These are phyloP conservation scores for Coemansia sp. DNA, from an alignment of 192 early-diverging fungal species.

Conservation along the genomic window DNA sequence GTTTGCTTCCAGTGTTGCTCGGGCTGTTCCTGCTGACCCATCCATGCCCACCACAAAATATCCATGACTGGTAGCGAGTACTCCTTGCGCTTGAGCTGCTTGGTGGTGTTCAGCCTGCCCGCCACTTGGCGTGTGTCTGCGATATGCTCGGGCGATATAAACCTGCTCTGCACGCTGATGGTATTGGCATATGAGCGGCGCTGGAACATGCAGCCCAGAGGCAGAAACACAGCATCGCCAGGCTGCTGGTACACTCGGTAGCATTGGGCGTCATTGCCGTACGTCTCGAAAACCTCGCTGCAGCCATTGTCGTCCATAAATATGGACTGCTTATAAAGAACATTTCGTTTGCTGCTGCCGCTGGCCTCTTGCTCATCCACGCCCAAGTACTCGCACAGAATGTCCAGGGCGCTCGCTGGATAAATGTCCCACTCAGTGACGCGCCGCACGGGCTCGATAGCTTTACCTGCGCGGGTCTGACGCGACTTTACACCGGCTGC, in stretches of 20 bases:
- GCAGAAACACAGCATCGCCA: conserved; percentile 77
- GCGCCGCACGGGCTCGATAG: background rate
- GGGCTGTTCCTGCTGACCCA: conserved; percentile 16
- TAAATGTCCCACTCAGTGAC: conserved; percentile 72
- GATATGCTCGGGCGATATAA: conserved; percentile 61
- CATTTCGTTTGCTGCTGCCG: conserved; percentile 9
- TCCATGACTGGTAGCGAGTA: conserved; percentile 45
- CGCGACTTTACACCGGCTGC: background rate
- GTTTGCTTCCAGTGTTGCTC: background rate
- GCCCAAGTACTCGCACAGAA: conserved; percentile 42
- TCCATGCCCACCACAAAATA: conserved; percentile 50
- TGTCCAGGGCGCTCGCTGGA: conserved; percentile 32
- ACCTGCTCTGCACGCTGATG: conserved; percentile 67
- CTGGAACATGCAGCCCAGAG: conserved; percentile 73
- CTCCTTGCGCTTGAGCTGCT: conserved; percentile 20
- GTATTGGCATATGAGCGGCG: conserved; percentile 62
- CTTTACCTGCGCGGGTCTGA: background rate
- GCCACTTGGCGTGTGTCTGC: conserved; percentile 22
- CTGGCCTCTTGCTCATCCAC: conserved; percentile 7
- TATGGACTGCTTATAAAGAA: conserved; percentile 4
- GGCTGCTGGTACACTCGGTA: conserved; percentile 66
- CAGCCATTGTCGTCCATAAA: conserved; percentile 17
- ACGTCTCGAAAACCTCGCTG: conserved; percentile 39
- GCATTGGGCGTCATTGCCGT: conserved; percentile 40
- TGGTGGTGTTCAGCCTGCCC: background rate